Evolutionary conservation across 352 stramenopile genomes (phyloP).

Genomic region (Phytophthora citricola): DNA sequence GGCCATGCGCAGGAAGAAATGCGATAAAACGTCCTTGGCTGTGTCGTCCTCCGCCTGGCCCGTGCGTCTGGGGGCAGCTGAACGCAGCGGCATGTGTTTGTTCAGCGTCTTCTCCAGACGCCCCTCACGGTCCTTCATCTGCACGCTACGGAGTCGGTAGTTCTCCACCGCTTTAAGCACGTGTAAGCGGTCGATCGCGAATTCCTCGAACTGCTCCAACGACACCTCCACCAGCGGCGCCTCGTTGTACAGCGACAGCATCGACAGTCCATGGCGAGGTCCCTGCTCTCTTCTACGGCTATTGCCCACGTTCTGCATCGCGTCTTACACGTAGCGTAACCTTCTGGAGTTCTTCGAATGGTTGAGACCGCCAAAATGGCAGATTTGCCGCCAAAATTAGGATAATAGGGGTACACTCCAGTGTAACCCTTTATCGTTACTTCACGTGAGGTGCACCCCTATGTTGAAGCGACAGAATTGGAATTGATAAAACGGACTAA

Average conservation of each 20-base stretch:
- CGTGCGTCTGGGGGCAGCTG: slow-evolving; percentile 37
- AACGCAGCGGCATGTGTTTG: slow-evolving; percentile 81
- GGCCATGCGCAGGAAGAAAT: slow-evolving; percentile 98
- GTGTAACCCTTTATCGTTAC: slow-evolving; percentile 8
- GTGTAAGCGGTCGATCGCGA: slow-evolving; percentile 96
- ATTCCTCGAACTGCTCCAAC: slow-evolving; percentile 98
- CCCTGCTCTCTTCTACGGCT: slow-evolving; percentile 59
- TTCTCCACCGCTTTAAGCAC: slow-evolving; percentile 90
- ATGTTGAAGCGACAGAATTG: slow-evolving; percentile 12
- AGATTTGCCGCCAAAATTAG: slow-evolving; percentile 43
- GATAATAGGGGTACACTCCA: slow-evolving; percentile 1
- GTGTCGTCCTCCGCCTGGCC: slow-evolving; percentile 72
- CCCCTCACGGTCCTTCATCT: slow-evolving; percentile 72
- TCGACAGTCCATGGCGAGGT: slow-evolving; percentile 55
- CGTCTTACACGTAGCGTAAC: not conserved
- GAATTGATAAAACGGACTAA: not conserved
- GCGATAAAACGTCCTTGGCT: slow-evolving; percentile 94
- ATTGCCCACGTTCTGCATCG: slow-evolving; percentile 89
- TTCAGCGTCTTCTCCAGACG: slow-evolving; percentile 89
- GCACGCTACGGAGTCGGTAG: slow-evolving; percentile 79
- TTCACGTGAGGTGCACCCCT: not conserved
- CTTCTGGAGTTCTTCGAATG: not conserved
- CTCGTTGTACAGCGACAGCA: slow-evolving; percentile 95
- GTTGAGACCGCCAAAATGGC: not conserved
- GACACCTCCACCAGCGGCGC: slow-evolving; percentile 95